These are phyloP conservation scores for Microsporum canis DNA, from an alignment of 2,329 filamentous ascomycete genomes.

Conservation along the genomic window DNA sequence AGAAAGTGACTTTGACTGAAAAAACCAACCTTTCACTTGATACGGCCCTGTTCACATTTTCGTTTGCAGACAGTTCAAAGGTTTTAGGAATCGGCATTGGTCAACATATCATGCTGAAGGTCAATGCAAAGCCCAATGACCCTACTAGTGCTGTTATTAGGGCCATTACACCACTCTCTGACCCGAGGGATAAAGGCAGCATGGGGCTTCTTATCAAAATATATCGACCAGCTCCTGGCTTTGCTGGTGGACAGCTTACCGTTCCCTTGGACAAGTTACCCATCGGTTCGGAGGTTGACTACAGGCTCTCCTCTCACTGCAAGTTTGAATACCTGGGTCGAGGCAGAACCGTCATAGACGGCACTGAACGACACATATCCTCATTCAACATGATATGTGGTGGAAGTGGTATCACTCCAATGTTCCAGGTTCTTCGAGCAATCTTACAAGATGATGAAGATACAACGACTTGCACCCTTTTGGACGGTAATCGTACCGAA, in stretches of 20 bases:
- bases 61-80: constrained; percentile 60
- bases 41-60: constrained; percentile 70
- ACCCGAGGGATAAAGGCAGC: constrained; percentile 48
- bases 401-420: constrained; percentile 84
- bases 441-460: constrained; percentile 56
- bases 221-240: constrained; percentile 49
- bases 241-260: constrained; percentile 65
- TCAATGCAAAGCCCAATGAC: constrained; percentile 44
- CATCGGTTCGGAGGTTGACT: constrained; percentile 61
- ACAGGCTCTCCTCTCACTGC: constrained; percentile 71
- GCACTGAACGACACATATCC: constrained; percentile 45
- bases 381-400: constrained; percentile 78
- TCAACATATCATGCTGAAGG: constrained; percentile 75
- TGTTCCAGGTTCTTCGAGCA: constrained; percentile 70
- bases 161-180: constrained; percentile 74
- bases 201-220: constrained; percentile 74
- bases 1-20: constrained; percentile 55
- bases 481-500: constrained; percentile 66
- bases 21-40: constrained; percentile 65
- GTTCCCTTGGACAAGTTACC: constrained; percentile 62
- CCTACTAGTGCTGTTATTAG: constrained; percentile 59
- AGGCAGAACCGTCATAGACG: constrained; percentile 53
- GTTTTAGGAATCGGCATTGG: constrained; percentile 66
- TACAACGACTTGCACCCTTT: constrained; percentile 55
- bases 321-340: constrained; percentile 68